phyloP scores from a whole-genome alignment of 1,139 yeast species.

The Yueomyces sp. region DNA sequence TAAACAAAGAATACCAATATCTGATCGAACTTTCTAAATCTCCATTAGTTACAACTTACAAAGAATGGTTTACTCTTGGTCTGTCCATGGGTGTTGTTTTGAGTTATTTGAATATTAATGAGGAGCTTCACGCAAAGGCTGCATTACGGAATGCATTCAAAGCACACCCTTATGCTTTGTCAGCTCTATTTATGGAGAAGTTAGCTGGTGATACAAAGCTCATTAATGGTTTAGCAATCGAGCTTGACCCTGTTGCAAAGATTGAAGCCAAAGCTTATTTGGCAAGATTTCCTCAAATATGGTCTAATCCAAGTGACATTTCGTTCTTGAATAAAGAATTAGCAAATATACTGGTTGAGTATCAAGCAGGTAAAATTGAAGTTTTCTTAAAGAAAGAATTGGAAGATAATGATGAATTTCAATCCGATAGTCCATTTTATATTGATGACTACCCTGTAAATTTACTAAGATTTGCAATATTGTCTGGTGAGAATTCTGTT shows the following conservation, averaged over 20 bases:
- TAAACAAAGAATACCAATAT: constrained; percentile 54
- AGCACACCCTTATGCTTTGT: constrained; percentile 43
- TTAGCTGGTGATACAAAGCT: constrained; percentile 12
- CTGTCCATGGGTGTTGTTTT: constrained; percentile 54
- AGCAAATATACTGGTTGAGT: constrained; percentile 23
- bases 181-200: constrained; percentile 13
- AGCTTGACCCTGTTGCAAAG: constrained; percentile 19
- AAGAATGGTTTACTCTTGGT: constrained; percentile 64
- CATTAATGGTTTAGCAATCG: constrained; percentile 3
- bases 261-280: constrained; percentile 19
- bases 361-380: constrained; percentile 7
- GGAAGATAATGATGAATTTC: constrained; percentile 1
- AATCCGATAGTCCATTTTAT: constrained; percentile 10
- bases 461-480: constrained; percentile 49
- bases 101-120: constrained; percentile 37
- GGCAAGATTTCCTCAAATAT: constrained; percentile 14
- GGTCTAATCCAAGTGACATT: constrained; percentile 26
- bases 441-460: constrained; percentile 39
- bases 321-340: constrained; percentile 39
- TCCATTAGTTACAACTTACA: constrained; percentile 43
- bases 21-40: constrained; percentile 43
- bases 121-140: constrained; percentile 31
- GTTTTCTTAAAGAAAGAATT: constrained; percentile 5
- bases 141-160: constrained; percentile 40
- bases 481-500: constrained; percentile 57